Conservation (phyloP, 164 flowering plant species). For the Chloranthus sessilifolius region DNA sequence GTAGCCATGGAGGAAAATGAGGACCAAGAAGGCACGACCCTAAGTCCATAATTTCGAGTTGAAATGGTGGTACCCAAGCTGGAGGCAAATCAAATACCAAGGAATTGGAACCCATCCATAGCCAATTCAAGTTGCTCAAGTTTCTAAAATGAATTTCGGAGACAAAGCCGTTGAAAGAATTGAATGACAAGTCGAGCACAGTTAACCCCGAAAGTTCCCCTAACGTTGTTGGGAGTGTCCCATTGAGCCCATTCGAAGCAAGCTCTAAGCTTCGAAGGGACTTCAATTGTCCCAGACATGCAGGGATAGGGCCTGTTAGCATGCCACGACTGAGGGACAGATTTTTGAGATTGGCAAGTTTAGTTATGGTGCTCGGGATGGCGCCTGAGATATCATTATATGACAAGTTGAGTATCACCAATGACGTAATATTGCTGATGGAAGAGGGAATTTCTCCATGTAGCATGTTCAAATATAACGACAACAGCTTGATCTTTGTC, state of each 20-base stretch:
- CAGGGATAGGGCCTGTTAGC: background rate
- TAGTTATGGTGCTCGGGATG: background rate
- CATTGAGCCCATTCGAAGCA: background rate
- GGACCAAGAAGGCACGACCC: slow-evolving; percentile 15
- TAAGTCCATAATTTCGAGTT: slow-evolving; percentile 1
- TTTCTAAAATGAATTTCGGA: slow-evolving; percentile 1
- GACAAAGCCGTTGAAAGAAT: background rate
- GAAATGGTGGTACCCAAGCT: slow-evolving; percentile 29
- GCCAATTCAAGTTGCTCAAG: background rate
- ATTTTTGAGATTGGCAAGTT: background rate
- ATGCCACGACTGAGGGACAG: no score
- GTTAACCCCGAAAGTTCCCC: background rate
- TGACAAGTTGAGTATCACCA: background rate
- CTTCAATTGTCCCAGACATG: background rate
- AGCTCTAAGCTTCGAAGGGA: background rate
- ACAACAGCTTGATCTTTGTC: slow-evolving; percentile 3
- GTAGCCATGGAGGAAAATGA: slow-evolving; percentile 25
- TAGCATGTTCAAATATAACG: slow-evolving; percentile 4
- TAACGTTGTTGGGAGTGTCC: background rate
- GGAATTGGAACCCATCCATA: background rate
- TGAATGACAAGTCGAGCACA: background rate
- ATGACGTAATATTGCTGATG: background rate
- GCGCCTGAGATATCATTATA: background rate
- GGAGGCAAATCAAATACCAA: slow-evolving; percentile 9
- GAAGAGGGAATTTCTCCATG: slow-evolving; percentile 15